Conservation (phyloP, 2,329 filamentous ascomycete genomes). For the Fusarium sp. region DNA sequence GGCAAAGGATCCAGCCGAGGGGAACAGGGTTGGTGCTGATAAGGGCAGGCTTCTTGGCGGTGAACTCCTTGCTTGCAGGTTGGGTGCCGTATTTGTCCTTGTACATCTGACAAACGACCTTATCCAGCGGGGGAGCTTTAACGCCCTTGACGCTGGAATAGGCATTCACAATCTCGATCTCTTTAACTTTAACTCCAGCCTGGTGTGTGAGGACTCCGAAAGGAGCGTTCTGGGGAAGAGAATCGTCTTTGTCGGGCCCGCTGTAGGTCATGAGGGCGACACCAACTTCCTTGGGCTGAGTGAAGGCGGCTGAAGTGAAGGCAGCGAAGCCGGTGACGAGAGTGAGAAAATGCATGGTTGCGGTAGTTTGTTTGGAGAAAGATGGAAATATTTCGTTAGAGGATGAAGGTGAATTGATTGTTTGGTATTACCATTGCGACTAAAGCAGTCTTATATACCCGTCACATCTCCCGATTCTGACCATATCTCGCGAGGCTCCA, state of each 20-base stretch:
- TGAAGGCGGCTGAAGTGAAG: background rate
- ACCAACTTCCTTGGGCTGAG: constrained; percentile 6
- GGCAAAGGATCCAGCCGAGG: constrained; percentile 37
- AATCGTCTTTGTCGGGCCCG: background rate
- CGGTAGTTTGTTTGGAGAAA: too few relatives aligned
- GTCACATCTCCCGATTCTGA: too few relatives aligned
- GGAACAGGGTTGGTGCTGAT: constrained; percentile 31
- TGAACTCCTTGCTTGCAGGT: constrained; percentile 24
- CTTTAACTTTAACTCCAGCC: constrained; percentile 6
- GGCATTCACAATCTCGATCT: constrained; percentile 4
- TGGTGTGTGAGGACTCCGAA: constrained; percentile 22
- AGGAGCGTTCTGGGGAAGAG: constrained; percentile 11
- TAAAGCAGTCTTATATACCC: too few relatives aligned
- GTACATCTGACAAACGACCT: constrained; percentile 36
- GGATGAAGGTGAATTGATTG: too few relatives aligned
- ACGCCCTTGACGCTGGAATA: constrained; percentile 11
- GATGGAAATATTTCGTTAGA: too few relatives aligned
- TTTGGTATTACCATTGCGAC: too few relatives aligned
- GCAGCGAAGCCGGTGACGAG: too few relatives aligned
- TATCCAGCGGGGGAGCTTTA: background rate
- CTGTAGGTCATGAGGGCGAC: constrained; percentile 24
- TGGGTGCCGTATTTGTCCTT: constrained; percentile 24
- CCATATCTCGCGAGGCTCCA: too few relatives aligned
- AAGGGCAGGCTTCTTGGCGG: background rate
- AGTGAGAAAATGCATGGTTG: too few relatives aligned